Evolutionary conservation across 495 filamentous ascomycete species (phyloP), one percentile per base, ranked within the genome.

Genomic region (Umbilicaria muhlenbergii): DNA sequence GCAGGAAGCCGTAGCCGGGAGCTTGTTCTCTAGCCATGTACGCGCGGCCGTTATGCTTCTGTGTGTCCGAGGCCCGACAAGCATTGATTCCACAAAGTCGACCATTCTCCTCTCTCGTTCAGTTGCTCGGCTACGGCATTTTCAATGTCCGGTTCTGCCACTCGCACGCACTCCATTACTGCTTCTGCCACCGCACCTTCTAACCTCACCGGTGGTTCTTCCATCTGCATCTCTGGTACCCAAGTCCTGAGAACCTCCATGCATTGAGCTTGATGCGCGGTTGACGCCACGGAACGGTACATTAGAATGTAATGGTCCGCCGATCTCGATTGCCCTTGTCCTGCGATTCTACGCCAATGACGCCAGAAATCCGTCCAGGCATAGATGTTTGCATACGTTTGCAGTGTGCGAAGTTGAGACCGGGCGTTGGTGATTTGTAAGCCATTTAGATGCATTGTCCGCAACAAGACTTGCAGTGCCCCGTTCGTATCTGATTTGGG

Each of bases 291-390:
- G 11, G 68, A 43, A 18, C 56, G 45, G 54, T 77, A 80, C 17
- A 81, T 53, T 38, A 70, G 54, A 16, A 56, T 51, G 56, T 86
- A 87, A 44, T 83, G 60, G 6, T 52, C 57, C 18, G 55, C 56
- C 2, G 71, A 74, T 32, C 81, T 73, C 4, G 64, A 55, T 16
- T 59, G 51, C 5, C 64, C 55, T 40, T 66, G 61, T 32, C 67
- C 62, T 36, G 78, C 62, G 18, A 75, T 58, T 38, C 68, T 64
- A 41, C 68, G 65, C 75, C 78, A 86, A 32, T 68, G 49, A 10
- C 70, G 63, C 78, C 74, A 81, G 47, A 86, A 75, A 3, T 57
- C 57, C 11, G 64, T 53, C 65, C 74, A 81, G 41, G 73, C 53
- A 2, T 58, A 51, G 24, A 49, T 46, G 28, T 49, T 35, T 45